These are phyloP conservation scores for Tuber microsphaerosporum DNA, from an alignment of 495 filamentous ascomycete genomes.

Conservation along the genomic window DNA sequence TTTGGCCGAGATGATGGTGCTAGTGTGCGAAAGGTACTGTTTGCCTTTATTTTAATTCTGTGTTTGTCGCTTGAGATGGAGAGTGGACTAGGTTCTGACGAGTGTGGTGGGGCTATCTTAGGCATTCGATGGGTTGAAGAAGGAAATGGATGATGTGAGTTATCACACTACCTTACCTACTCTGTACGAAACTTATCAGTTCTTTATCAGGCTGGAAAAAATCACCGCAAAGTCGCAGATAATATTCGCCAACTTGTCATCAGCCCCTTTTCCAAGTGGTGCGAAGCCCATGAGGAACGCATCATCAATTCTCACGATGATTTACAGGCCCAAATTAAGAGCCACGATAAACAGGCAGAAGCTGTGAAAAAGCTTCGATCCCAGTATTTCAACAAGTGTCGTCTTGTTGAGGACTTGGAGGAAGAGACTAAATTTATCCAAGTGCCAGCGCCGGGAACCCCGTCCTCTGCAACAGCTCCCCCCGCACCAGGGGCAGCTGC, in stretches of 20 bases:
- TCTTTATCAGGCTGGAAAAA: slow-evolving; percentile 56
- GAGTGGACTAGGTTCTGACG: slow-evolving; percentile 2
- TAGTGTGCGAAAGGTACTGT: slow-evolving; percentile 78
- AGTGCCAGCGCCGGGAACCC: slow-evolving; percentile 53
- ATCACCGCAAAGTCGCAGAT: slow-evolving; percentile 87
- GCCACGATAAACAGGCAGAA: slow-evolving; percentile 86
- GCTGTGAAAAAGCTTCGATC: slow-evolving; percentile 84
- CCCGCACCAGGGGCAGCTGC: slow-evolving; percentile 1
- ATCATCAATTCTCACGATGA: slow-evolving; percentile 91
- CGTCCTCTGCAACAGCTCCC: slow-evolving; percentile 19
- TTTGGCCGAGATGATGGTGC: slow-evolving; percentile 93
- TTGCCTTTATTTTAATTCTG: slow-evolving; percentile 13
- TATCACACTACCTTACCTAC: neutral
- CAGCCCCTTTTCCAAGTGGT: slow-evolving; percentile 87
- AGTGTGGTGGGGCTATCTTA: slow-evolving; percentile 41
- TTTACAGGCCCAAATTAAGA: slow-evolving; percentile 78
- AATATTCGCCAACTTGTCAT: slow-evolving; percentile 95
- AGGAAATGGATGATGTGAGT: slow-evolving; percentile 74
- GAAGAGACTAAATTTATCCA: slow-evolving; percentile 99
- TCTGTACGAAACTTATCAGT: slow-evolving; percentile 5
- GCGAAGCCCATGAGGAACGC: slow-evolving; percentile 82
- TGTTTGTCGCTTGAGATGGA: slow-evolving; percentile 12
- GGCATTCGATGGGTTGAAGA: slow-evolving; percentile 92
- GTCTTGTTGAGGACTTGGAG: slow-evolving; percentile 88
- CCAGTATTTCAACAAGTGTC: slow-evolving; percentile 97